phyloP scores from a whole-genome alignment of 176 grass and related monocot species.

The Olyra latifolia region DNA sequence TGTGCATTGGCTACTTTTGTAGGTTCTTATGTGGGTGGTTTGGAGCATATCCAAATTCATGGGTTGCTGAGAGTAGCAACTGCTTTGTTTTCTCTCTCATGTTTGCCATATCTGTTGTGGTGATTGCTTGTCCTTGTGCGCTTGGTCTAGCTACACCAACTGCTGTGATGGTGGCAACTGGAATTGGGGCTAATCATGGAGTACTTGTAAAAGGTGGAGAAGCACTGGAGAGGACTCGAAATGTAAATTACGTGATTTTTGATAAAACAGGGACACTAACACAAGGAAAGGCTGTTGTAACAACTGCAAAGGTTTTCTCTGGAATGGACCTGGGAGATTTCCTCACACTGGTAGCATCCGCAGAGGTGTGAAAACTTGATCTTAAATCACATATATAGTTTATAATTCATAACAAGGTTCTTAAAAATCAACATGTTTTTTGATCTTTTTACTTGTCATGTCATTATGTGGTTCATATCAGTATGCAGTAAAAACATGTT shows the following conservation, averaged over 20 bases:
- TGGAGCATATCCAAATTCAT: constrained; percentile 87
- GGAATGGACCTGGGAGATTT: constrained; percentile 96
- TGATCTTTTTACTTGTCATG: neutral
- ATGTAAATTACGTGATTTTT: constrained; percentile 81
- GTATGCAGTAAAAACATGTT: constrained; percentile 1
- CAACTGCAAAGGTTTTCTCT: constrained; percentile 74
- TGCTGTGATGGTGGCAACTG: constrained; percentile 97
- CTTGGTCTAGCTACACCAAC: constrained; percentile 98
- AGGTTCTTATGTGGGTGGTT: constrained; percentile 94
- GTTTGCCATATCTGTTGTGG: constrained; percentile 97
- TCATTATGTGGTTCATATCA: neutral
- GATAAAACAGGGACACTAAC: constrained; percentile 97
- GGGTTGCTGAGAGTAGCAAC: constrained; percentile 77
- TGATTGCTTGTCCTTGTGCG: constrained; percentile 97
- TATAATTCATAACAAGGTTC: constrained; percentile 6
- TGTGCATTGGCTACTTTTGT: constrained; percentile 29
- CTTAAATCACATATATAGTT: constrained; percentile 6
- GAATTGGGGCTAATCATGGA: constrained; percentile 89
- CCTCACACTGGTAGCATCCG: constrained; percentile 87
- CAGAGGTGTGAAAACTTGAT: constrained; percentile 62
- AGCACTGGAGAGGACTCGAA: constrained; percentile 88
- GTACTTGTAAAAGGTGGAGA: constrained; percentile 95
- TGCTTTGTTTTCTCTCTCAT: constrained; percentile 97
- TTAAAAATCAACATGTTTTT: neutral
- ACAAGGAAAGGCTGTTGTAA: constrained; percentile 94